Conservation (phyloP, 306 rosid genomes). For the Citrullus mucosospermus region DNA sequence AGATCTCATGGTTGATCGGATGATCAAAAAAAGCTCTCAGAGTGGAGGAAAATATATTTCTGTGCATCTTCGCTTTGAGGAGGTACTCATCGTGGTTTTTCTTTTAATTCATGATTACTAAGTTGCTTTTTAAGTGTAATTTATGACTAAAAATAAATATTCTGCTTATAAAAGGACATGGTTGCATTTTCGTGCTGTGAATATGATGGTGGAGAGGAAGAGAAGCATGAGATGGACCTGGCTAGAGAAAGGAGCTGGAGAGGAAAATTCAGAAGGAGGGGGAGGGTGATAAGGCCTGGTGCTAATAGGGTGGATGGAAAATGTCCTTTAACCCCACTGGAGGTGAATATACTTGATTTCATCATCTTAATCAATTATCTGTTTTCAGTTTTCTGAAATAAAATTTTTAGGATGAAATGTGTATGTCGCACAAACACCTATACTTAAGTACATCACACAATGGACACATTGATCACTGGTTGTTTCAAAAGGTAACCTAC, state of each 20-base stretch:
- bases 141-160: conserved; percentile 8
- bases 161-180: conserved; percentile 57
- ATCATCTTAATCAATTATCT: not conserved
- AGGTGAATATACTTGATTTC: conserved; percentile 29
- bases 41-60: conserved; percentile 85
- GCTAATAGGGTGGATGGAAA: conserved; percentile 83
- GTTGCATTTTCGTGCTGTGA: conserved; percentile 97
- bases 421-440: not conserved
- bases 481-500: not conserved
- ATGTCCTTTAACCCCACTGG: conserved; percentile 93
- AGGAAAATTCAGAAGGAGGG: conserved; percentile 86
- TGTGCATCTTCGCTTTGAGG: conserved; percentile 96
- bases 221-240: conserved; percentile 86
- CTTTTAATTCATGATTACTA: not conserved
- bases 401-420: not conserved
- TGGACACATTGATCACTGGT: not conserved
- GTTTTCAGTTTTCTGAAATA: not conserved
- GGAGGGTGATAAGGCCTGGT: conserved; percentile 83
- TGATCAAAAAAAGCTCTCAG: conserved; percentile 62
- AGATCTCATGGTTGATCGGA: conserved; percentile 79
- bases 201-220: conserved; percentile 91
- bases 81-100: conserved; percentile 35
- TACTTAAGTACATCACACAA: not conserved
- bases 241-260: conserved; percentile 98
- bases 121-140: conserved; percentile 5